Evolutionary conservation across 1,284 basidiomycete species (phyloP).

Genomic region (Tilletiaria anomala): DNA sequence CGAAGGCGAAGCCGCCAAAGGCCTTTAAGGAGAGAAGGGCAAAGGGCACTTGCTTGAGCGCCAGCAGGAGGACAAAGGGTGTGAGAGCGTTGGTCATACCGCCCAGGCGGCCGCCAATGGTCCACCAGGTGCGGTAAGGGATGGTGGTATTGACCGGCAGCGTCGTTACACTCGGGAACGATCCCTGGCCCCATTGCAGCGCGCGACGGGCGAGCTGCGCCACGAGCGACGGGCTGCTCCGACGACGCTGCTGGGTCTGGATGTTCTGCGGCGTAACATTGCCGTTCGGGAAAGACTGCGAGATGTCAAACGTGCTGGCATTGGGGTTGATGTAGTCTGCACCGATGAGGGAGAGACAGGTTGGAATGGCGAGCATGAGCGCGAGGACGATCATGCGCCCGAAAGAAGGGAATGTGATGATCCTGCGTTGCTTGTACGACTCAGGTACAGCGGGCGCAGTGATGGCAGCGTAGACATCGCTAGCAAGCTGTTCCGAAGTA

Average conservation of each 20-base stretch:
- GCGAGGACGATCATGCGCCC: slow-evolving; percentile 19
- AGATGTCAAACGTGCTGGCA: slow-evolving; percentile 33
- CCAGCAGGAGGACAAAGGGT: slow-evolving; percentile 61
- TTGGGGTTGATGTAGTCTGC: slow-evolving; percentile 59
- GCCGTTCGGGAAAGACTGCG: not conserved
- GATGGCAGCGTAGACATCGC: too few species aligned
- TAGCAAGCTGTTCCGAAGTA: too few species aligned
- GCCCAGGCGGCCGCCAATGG: slow-evolving; percentile 57
- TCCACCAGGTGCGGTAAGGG: slow-evolving; percentile 64
- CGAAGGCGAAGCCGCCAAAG: slow-evolving; percentile 57
- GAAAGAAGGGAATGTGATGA: slow-evolving; percentile 22
- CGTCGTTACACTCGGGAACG: slow-evolving; percentile 19
- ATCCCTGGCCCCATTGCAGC: slow-evolving; percentile 23
- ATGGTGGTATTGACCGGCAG: slow-evolving; percentile 46
- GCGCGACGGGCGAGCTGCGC: slow-evolving; percentile 9
- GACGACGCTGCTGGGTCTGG: slow-evolving; percentile 3
- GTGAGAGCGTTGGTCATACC: slow-evolving; percentile 63
- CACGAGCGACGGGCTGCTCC: slow-evolving; percentile 5
- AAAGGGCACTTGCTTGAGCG: slow-evolving; percentile 66
- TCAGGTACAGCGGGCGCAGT: too few species aligned
- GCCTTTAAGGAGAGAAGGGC: slow-evolving; percentile 60
- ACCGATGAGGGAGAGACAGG: slow-evolving; percentile 46
- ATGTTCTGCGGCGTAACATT: not conserved
- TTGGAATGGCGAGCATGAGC: slow-evolving; percentile 21
- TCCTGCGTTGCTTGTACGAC: slow-evolving; percentile 10